A percentile compares a stretch with the other conserved stretches of the same genome.
phyloP scores from a whole-genome alignment of 352 stramenopile genomes.

The Globisporangium cylindrosporum region DNA sequence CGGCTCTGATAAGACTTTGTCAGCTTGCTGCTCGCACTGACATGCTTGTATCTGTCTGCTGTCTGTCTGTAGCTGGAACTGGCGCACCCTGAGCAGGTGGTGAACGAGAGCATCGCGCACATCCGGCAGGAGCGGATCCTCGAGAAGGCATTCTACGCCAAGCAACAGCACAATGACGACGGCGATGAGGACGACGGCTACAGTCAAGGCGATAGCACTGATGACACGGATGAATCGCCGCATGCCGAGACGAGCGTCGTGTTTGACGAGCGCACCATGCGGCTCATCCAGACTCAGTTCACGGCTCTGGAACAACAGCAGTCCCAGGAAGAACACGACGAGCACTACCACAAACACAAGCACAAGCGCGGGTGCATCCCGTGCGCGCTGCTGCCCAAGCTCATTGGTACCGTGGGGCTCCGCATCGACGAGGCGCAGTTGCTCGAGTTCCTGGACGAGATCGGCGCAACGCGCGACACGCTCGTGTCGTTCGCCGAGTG shows the following conservation, averaged over 20 bases:
- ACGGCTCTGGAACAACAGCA: conserved; percentile 30
- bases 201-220: conserved; percentile 12
- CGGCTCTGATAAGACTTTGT: background rate
- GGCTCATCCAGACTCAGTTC: conserved; percentile 55
- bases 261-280: conserved; percentile 62
- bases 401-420: conserved; percentile 45
- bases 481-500: conserved; percentile 83
- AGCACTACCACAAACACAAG: conserved; percentile 20
- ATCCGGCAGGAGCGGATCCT: conserved; percentile 68
- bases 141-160: conserved; percentile 38
- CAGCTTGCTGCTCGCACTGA: background rate
- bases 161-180: conserved; percentile 18
- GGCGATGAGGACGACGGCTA: conserved; percentile 8
- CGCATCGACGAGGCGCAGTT: conserved; percentile 40
- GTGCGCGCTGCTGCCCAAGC: conserved; percentile 39
- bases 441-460: conserved; percentile 60
- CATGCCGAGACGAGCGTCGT: conserved; percentile 34
- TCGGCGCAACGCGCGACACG: conserved; percentile 63
- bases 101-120: conserved; percentile 66
- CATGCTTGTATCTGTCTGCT: background rate
- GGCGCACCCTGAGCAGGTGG: conserved; percentile 59
- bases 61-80: conserved; percentile 50
- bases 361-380: conserved; percentile 41
- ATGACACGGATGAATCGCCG: background rate
- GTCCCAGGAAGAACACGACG: conserved; percentile 4